These are phyloP conservation scores for Anacardium occidentale DNA, from an alignment of 345 rosid species.

Conservation along the genomic window DNA sequence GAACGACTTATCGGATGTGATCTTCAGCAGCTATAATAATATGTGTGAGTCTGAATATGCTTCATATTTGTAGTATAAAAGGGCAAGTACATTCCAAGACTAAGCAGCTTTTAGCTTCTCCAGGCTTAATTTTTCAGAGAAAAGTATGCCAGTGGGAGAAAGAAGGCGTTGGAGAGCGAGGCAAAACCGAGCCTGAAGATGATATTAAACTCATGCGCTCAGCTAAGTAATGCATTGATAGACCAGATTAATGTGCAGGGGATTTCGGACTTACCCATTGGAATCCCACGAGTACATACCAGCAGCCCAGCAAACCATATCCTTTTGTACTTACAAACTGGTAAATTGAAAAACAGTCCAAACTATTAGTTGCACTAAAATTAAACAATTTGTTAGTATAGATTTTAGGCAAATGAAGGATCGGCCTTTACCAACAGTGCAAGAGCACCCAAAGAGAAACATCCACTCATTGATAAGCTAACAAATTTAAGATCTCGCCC, in stretches of 20 bases:
- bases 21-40: not conserved
- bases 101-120: slow-evolving; percentile 51
- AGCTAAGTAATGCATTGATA: not conserved
- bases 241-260: slow-evolving; percentile 7
- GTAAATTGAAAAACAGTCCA: slow-evolving; percentile 1
- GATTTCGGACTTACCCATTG: slow-evolving; percentile 58
- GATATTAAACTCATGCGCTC: not conserved
- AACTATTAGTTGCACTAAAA: slow-evolving; percentile 5
- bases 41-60: slow-evolving; percentile 1
- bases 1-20: not conserved
- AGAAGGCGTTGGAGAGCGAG: slow-evolving; percentile 56
- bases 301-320: slow-evolving; percentile 66
- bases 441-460: slow-evolving; percentile 47
- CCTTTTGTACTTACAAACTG: slow-evolving; percentile 61
- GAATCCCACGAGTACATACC: slow-evolving; percentile 67
- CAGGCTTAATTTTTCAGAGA: slow-evolving; percentile 44
- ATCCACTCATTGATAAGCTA: slow-evolving; percentile 54
- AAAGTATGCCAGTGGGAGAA: slow-evolving; percentile 51
- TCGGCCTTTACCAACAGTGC: slow-evolving; percentile 39
- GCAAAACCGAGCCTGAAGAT: slow-evolving; percentile 60
- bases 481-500: slow-evolving; percentile 55
- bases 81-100: slow-evolving; percentile 4
- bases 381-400: not conserved
- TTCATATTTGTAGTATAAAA: no score
- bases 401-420: not conserved